Percentiles rank a stretch among this genome's conserved stretches.
Conservation (phyloP, 83 land plant species). For the Picea mariana region DNA sequence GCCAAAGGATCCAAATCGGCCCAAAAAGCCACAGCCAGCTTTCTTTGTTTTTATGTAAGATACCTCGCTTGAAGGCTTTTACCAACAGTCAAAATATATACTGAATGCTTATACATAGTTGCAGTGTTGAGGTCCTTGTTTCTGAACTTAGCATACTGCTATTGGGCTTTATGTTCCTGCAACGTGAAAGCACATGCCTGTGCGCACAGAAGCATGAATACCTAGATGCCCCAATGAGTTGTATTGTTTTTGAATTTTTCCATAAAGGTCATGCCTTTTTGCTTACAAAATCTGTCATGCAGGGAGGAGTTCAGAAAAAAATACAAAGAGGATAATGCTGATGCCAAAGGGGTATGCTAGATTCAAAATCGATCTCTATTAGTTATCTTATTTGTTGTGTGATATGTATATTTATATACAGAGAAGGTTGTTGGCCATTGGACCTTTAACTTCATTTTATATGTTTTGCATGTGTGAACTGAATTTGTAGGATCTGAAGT, state of each 20-base stretch:
- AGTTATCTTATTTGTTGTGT: neutral
- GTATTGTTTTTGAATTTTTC: too few species aligned
- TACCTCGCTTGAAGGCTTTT: neutral
- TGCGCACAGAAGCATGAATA: too few species aligned
- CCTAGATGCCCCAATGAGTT: too few species aligned
- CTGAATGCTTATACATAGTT: too few species aligned
- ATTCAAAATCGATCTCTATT: neutral
- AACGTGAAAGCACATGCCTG: too few species aligned
- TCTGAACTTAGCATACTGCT: too few species aligned
- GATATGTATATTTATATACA: too few species aligned
- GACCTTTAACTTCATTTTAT: too few species aligned
- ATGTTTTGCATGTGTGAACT: neutral
- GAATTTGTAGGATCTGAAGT: neutral
- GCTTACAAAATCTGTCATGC: neutral
- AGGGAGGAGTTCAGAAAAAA: neutral
- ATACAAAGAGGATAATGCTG: neutral
- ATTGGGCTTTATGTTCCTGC: too few species aligned
- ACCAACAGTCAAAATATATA: neutral
- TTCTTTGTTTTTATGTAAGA: slow-evolving; percentile 3
- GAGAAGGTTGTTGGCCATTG: too few species aligned
- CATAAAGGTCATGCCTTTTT: neutral
- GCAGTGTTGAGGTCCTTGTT: too few species aligned
- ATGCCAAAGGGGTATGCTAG: neutral
- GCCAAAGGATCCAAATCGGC: neutral
- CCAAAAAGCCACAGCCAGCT: neutral